Evolutionary conservation across 352 stramenopile species (phyloP), one percentile per base, ranked within the genome.

Genomic region (Phytopythium kandeliae): DNA sequence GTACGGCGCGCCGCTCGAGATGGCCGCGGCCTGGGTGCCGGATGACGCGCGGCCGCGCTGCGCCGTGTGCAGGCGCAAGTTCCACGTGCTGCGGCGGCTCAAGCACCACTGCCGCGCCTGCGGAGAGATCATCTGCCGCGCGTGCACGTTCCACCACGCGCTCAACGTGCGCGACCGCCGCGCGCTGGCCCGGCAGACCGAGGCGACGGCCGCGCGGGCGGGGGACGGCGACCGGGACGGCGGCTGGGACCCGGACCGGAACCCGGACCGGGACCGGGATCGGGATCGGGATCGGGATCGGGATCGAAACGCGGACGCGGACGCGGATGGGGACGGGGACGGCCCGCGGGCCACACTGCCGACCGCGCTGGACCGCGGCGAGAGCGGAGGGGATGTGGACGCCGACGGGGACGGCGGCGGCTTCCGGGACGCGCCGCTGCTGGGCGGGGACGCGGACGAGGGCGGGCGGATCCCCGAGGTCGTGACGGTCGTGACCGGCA

Each of bases 61-160:
- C 45, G 69, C 58, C 2, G 69, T 87, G 53, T 89, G 78, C 60
- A 65, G 78, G 41, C 74, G 74, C 38, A 72, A 73, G 40, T 89
- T 89, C 53, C 75, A 74, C 46, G 63, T 78, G 33, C 65, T 83
- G 10, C 50, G 62, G 10, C 69, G 78, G 28, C 75, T 74, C 28
- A 80, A 85, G 30, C 78, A 92, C 41, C 78, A 92, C 56, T 92
- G 78, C 40, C 78, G 78, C 26, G 74, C 78, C 1, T 92, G 77
- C 21, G 77, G 77, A 34, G 77, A 88, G 67, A 65, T 86, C 21
- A 85, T 85, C 36, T 85, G 74, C 45, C 60, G 60, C 33, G 59
- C 69, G 2, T 85, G 74, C 54, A 78, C 65, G 34, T 74, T 71
- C 54, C 66, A 78, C 19, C 60, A 69, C 30, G 58, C 51, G 47